phyloP scores from a whole-genome alignment of 169 alveolate species.

The Amoebophrya sp. region DNA sequence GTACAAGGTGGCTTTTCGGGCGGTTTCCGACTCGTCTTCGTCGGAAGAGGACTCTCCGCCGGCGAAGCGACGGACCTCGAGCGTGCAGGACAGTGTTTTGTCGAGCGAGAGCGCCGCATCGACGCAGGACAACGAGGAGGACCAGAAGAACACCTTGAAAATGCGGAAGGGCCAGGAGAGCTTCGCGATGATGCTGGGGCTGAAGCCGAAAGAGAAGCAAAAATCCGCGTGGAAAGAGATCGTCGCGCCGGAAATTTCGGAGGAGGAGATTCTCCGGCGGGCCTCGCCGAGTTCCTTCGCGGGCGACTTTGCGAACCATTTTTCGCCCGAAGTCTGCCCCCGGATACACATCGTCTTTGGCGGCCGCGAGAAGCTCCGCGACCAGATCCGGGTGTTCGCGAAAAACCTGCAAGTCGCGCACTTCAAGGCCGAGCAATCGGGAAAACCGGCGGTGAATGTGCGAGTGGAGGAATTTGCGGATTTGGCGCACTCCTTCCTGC shows the following conservation, averaged over 20 bases:
- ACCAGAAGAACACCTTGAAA: not conserved
- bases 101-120: not conserved
- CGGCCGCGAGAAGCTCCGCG: not conserved
- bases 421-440: not conserved
- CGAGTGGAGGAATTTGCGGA: conserved; percentile 7
- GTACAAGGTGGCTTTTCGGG: too few species aligned
- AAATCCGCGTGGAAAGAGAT: too few species aligned
- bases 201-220: too few species aligned
- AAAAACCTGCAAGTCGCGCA: too few species aligned
- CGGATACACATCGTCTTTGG: not conserved
- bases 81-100: not conserved
- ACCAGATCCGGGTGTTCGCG: not conserved
- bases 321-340: not conserved
- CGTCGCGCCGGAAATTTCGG: too few species aligned
- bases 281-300: not conserved
- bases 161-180: too few species aligned
- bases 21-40: too few species aligned
- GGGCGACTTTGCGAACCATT: not conserved
- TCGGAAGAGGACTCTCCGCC: too few species aligned
- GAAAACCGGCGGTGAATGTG: not conserved
- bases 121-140: not conserved
- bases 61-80: not conserved
- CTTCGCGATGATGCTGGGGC: too few species aligned
- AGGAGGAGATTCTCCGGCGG: not conserved
- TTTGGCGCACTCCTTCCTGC: not conserved